These are phyloP conservation scores for Mycosphaerella sp. DNA, from an alignment of 2,329 filamentous ascomycete species.

Conservation along the genomic window DNA sequence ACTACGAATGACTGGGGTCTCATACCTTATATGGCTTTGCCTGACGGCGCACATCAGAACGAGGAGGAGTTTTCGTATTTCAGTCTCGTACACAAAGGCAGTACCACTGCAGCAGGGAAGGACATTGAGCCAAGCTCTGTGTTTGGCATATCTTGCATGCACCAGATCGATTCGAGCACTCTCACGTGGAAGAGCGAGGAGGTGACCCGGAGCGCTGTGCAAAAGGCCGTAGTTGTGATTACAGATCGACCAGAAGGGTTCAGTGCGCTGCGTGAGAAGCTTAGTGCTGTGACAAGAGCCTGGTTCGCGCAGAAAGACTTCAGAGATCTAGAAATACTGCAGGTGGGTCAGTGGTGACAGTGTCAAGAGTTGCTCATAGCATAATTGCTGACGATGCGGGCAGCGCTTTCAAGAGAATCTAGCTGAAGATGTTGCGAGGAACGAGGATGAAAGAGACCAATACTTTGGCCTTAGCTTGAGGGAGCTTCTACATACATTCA, in stretches of 20 bases:
- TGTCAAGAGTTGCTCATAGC: neutral
- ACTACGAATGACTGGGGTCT: slow-evolving; percentile 82
- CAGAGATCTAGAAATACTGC: slow-evolving; percentile 80
- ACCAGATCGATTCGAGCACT: slow-evolving; percentile 75
- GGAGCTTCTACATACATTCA: slow-evolving; percentile 90
- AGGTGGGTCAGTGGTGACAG: slow-evolving; percentile 39
- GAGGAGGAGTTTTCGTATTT: slow-evolving; percentile 99
- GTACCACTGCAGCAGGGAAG: slow-evolving; percentile 6
- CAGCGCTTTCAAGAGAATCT: slow-evolving; percentile 87
- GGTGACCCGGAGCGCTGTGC: slow-evolving; percentile 94
- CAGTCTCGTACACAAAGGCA: slow-evolving; percentile 59
- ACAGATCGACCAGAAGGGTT: slow-evolving; percentile 86
- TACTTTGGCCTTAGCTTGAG: slow-evolving; percentile 64
- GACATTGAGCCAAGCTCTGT: slow-evolving; percentile 47
- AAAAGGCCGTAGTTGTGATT: slow-evolving; percentile 95
- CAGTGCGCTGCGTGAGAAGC: slow-evolving; percentile 79
- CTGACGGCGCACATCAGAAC: slow-evolving; percentile 89
- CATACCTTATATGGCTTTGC: slow-evolving; percentile 93
- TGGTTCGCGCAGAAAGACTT: slow-evolving; percentile 98
- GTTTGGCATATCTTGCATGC: slow-evolving; percentile 92
- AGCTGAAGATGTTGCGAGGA: slow-evolving; percentile 50
- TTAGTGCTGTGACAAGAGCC: slow-evolving; percentile 84
- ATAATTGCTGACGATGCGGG: slow-evolving; percentile 17
- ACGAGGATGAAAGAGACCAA: slow-evolving; percentile 72
- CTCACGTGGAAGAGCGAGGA: slow-evolving; percentile 75